Evolutionary conservation across 768 basidiomycete genomes (phyloP).

Genomic region (Rhizopogon vinicolor): DNA sequence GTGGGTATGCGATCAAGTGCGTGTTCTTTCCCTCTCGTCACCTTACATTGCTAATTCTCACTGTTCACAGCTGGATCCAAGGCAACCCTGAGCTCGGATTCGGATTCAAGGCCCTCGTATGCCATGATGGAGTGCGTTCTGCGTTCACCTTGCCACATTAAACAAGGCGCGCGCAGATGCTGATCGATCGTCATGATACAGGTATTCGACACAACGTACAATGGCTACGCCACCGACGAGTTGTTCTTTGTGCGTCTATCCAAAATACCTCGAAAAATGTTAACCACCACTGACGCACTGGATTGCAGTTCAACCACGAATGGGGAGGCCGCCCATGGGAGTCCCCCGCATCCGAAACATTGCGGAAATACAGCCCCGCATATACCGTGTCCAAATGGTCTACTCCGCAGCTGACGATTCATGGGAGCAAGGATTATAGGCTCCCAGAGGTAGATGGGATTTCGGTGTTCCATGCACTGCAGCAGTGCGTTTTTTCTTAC

Average conservation of each 20-base stretch:
- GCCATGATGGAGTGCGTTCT: constrained; percentile 78
- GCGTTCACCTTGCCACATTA: constrained; percentile 2
- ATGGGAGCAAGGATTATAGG: constrained; percentile 86
- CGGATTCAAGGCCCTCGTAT: constrained; percentile 86
- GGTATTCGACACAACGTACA: constrained; percentile 76
- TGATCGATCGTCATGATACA: constrained; percentile 12
- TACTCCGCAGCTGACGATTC: constrained; percentile 81
- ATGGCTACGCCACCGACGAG: constrained; percentile 89
- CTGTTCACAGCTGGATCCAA: constrained; percentile 77
- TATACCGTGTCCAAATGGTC: constrained; percentile 83
- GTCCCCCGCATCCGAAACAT: constrained; percentile 43
- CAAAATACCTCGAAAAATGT: not conserved
- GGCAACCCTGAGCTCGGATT: constrained; percentile 88
- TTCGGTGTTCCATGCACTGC: constrained; percentile 78
- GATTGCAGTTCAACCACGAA: constrained; percentile 72
- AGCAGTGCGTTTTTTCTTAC: constrained; percentile 51
- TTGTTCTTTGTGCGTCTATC: constrained; percentile 71
- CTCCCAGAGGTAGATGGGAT: constrained; percentile 84
- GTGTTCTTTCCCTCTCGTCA: constrained; percentile 9
- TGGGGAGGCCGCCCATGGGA: constrained; percentile 86
- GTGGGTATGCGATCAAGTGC: constrained; percentile 87
- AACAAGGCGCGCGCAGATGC: not conserved
- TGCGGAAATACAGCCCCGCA: constrained; percentile 70
- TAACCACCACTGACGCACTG: not conserved
- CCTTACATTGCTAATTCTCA: constrained; percentile 1